Evolutionary conservation across 1,284 basidiomycete species (phyloP).

Genomic region (Austroboletus novae-zelandiae): DNA sequence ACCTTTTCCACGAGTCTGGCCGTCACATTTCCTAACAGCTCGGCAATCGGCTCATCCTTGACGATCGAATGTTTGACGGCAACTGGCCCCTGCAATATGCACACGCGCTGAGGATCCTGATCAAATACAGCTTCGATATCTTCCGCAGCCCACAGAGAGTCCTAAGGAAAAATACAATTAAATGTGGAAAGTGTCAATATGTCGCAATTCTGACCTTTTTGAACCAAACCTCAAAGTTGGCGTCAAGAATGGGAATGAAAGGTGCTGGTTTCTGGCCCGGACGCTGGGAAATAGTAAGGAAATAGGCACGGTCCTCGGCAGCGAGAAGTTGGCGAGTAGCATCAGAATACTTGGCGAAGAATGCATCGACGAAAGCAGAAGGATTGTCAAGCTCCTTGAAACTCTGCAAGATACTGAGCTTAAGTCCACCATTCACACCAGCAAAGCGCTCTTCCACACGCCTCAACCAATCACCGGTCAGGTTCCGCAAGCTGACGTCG

Average conservation of each 20-base stretch:
- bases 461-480: slow-evolving; percentile 96
- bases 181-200: slow-evolving; percentile 4
- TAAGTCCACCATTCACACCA: slow-evolving; percentile 80
- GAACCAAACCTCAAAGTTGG: slow-evolving; percentile 95
- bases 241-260: slow-evolving; percentile 97
- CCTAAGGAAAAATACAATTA: slow-evolving; percentile 46
- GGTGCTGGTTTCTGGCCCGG: slow-evolving; percentile 98
- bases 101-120: slow-evolving; percentile 96
- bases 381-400: slow-evolving; percentile 87
- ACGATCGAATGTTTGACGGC: slow-evolving; percentile 85
- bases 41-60: slow-evolving; percentile 93
- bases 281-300: slow-evolving; percentile 92
- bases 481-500: slow-evolving; percentile 89
- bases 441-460: slow-evolving; percentile 97
- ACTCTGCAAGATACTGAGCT: slow-evolving; percentile 88
- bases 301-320: slow-evolving; percentile 94
- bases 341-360: slow-evolving; percentile 84
- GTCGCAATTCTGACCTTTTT: slow-evolving; percentile 71
- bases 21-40: slow-evolving; percentile 89
- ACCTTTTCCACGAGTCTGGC: slow-evolving; percentile 75
- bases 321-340: slow-evolving; percentile 87
- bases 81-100: slow-evolving; percentile 96
- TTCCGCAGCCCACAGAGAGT: slow-evolving; percentile 97
- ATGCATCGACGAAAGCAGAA: slow-evolving; percentile 70
- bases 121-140: slow-evolving; percentile 99